phyloP scores from a whole-genome alignment of 768 basidiomycete genomes.

The Botryobasidium botryosum region DNA sequence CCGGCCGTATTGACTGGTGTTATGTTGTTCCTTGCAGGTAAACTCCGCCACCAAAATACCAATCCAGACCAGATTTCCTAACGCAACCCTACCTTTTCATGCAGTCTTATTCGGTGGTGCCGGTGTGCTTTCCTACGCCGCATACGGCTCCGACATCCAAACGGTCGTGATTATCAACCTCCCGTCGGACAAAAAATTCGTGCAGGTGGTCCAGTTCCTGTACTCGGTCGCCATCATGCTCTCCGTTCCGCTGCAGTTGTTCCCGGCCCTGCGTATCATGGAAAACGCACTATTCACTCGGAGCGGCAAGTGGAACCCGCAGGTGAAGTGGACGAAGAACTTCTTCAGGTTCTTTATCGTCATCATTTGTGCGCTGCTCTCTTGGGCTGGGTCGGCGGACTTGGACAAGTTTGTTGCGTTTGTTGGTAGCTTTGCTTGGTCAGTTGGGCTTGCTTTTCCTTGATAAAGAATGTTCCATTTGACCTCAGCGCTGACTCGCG shows the following conservation, averaged over 20 bases:
- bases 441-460: slow-evolving; percentile 17
- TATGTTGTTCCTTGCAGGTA: slow-evolving; percentile 71
- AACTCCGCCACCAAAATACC: slow-evolving; percentile 14
- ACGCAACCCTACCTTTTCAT: slow-evolving; percentile 5
- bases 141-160: slow-evolving; percentile 75
- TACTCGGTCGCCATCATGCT: slow-evolving; percentile 88
- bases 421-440: slow-evolving; percentile 91
- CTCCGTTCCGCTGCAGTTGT: slow-evolving; percentile 86
- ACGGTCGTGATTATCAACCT: slow-evolving; percentile 94
- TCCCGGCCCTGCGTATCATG: slow-evolving; percentile 94
- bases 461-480: background rate
- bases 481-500: background rate
- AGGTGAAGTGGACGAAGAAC: slow-evolving; percentile 96
- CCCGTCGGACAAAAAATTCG: slow-evolving; percentile 63
- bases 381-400: slow-evolving; percentile 21
- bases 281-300: slow-evolving; percentile 86
- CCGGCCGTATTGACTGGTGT: slow-evolving; percentile 74
- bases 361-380: slow-evolving; percentile 59
- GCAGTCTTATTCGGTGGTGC: slow-evolving; percentile 75
- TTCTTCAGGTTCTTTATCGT: slow-evolving; percentile 25
- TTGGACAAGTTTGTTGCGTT: slow-evolving; percentile 72
- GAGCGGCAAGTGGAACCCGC: slow-evolving; percentile 63
- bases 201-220: slow-evolving; percentile 76
- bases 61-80: background rate
- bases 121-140: slow-evolving; percentile 70